Base-by-base conservation (phyloP, 164 flowering plant species). In the Magnolia changhungtana region DNA sequence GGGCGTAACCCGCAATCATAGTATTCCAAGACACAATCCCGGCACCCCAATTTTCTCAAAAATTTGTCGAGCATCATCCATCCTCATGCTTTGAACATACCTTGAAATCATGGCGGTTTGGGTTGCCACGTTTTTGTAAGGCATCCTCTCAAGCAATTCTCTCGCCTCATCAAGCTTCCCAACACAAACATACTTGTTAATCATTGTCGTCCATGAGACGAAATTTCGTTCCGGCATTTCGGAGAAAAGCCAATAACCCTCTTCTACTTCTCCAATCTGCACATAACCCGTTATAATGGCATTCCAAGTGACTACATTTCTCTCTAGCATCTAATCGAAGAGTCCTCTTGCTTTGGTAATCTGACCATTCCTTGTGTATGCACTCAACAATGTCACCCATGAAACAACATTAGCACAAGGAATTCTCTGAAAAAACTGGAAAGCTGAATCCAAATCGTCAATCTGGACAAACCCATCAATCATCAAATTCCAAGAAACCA, bases 351-450 rank as follows among this genome's bases (percentile, higher is more conserved):
- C 76, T 18, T 67, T 72, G 21, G 18, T 37, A 16, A 67, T 58
- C 67, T 11, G 23, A 24, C 76, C 75, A 73, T 55, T 29, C 50
- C 71, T 58, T 72, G 80, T 67, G 73, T 72, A 77, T 18, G 75
- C 80, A 72, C 76, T 65, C 31, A 73, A 72, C 72, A 77, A 52
- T 66, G 80, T 77, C 8, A 78, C 76, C 80, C 80, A 78, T 29
- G 80, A 78, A 50, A 78, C 76, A 6, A 78, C 68, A 67, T 78
- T 73, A 1, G 76, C 72, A 16, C 24, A 63, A 7, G 76, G 76
- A 55, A 67, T 63, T 74, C 63, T 70, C 58, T 49, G 21, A 64
- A 78, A 78, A 63, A 74, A 58, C 8, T 68, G 3, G 21, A 23
- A 50, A 3, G 80, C 80, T 2, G 64, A 70, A 63, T 74, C 74